Base-by-base conservation (phyloP, 345 rosid genomes). In the Hypericum perforatum region DNA sequence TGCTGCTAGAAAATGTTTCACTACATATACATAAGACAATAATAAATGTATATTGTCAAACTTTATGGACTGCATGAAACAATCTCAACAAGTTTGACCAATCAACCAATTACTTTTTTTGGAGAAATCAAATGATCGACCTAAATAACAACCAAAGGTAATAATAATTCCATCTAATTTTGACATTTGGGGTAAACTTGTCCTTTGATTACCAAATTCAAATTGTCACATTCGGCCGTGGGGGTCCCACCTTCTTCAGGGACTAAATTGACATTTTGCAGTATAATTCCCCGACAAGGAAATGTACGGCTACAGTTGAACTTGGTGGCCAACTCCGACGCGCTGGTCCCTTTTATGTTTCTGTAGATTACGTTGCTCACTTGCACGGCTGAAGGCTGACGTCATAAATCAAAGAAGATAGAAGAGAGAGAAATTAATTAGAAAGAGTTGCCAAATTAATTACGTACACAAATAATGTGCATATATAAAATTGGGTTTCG, bases 261-360 rank as follows among this genome's bases (percentile, higher is more conserved):
- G 51, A 39, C 59, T 15, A 89, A 29, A 16, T 40, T 32, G 12
- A 86, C 68, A 49, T 79, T 67, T 54, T 84, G 82, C 77, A 90
- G 38, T 29, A 37, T 43, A 51, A 90, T 82, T 41, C 71, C 82
- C 38, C 43, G 59, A 60, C 97, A 84, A 42, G 88, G 90, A 11
- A 64, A 49, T 52, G 48, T 71, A 32, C 60, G 55, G 66, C 94
- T 84, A 64, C 97, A 90, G 11, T 66, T 79, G 16, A 84, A 79
- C 16, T 70, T 77, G 12, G 86, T 60, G 8, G 95, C 97, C 39
- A 63, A 40, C 11, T 82, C 66, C 1, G 80, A 71, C 16, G 88
- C 80, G 62, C 91, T 86, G 9, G 91, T 86, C 47, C 97, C 97
- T 67, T 43, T 73, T 43, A 84, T 82, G 78, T 79, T 79, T 37